Conservation (phyloP, 2,329 filamentous ascomycete genomes). For the Lecanicillium sp. region DNA sequence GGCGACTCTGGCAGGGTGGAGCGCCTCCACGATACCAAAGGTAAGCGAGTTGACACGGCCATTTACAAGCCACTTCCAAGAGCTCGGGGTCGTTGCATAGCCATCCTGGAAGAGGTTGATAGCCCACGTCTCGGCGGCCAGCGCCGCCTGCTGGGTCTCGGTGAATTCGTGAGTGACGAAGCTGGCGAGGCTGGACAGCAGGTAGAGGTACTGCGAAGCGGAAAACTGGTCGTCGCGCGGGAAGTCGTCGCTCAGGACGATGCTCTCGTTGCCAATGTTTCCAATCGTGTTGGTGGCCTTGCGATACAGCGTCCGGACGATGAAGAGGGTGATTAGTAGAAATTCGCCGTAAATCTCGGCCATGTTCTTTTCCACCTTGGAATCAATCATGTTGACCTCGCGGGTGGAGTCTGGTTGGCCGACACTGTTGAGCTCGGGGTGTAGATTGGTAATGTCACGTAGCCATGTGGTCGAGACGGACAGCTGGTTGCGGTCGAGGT, state of each 20-base stretch:
- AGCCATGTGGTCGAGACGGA: slow-evolving; percentile 22
- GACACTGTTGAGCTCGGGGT: slow-evolving; percentile 23
- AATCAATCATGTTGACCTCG: slow-evolving; percentile 14
- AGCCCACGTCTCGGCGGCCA: slow-evolving; percentile 28
- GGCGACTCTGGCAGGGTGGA: slow-evolving; percentile 29
- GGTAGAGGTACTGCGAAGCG: slow-evolving; percentile 31
- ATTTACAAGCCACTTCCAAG: slow-evolving; percentile 29
- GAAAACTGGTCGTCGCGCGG: slow-evolving; percentile 20
- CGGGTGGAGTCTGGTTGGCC: slow-evolving; percentile 2
- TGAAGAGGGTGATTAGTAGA: slow-evolving; percentile 32
- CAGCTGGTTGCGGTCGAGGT: slow-evolving; percentile 18
- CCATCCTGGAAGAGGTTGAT: slow-evolving; percentile 34
- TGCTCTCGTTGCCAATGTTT: slow-evolving; percentile 16
- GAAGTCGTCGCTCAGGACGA: slow-evolving; percentile 28
- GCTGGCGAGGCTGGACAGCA: slow-evolving; percentile 30
- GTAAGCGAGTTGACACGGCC: slow-evolving; percentile 30
- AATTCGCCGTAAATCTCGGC: slow-evolving; percentile 25
- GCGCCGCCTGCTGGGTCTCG: slow-evolving; percentile 29
- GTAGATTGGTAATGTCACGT: slow-evolving; percentile 21
- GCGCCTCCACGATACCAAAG: slow-evolving; percentile 32
- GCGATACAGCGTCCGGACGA: slow-evolving; percentile 36
- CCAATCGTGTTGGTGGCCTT: slow-evolving; percentile 29
- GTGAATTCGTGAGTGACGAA: slow-evolving; percentile 32
- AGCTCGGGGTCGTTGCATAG: slow-evolving; percentile 14
- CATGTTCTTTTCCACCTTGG: slow-evolving; percentile 15